These are phyloP conservation scores for Linderniella brevidens DNA, from an alignment of 257 asterid species.

Conservation along the genomic window DNA sequence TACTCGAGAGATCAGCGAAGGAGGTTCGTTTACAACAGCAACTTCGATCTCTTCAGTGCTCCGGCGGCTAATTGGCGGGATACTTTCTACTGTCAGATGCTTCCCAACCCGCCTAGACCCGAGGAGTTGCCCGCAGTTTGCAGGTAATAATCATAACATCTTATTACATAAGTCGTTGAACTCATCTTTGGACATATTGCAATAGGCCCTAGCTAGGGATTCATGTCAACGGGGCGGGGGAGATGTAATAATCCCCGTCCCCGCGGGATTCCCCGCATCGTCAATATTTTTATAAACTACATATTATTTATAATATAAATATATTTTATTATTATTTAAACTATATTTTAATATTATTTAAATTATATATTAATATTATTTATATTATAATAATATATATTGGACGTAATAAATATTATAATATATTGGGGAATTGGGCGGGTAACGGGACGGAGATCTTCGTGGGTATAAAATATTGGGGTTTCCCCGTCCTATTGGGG, in stretches of 20 bases:
- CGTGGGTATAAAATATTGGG: too few relatives aligned
- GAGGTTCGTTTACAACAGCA: constrained; percentile 37
- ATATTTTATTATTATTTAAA: too few relatives aligned
- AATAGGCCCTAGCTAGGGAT: not conserved
- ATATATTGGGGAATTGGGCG: too few relatives aligned
- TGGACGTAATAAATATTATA: too few relatives aligned
- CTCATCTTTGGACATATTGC: not conserved
- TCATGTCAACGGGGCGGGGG: not conserved
- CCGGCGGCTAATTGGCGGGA: constrained; percentile 60
- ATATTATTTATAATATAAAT: too few relatives aligned
- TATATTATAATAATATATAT: too few relatives aligned
- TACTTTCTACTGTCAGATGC: constrained; percentile 16
- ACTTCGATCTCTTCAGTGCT: constrained; percentile 30
- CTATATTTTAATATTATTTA: too few relatives aligned
- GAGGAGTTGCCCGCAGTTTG: constrained; percentile 3
- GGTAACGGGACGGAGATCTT: too few relatives aligned
- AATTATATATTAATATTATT: too few relatives aligned
- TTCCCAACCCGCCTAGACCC: constrained; percentile 6
- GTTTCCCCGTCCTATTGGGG: too few relatives aligned
- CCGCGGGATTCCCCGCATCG: too few relatives aligned
- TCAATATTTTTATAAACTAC: too few relatives aligned
- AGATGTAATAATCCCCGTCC: not conserved
- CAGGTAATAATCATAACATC: constrained; percentile 7
- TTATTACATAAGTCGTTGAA: not conserved
- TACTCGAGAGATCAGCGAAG: constrained; percentile 17